Percentiles rank a stretch among this genome's conserved stretches.
Evolutionary conservation across 2,329 filamentous ascomycete genomes (phyloP).

Genomic region (Fusarium hostae): DNA sequence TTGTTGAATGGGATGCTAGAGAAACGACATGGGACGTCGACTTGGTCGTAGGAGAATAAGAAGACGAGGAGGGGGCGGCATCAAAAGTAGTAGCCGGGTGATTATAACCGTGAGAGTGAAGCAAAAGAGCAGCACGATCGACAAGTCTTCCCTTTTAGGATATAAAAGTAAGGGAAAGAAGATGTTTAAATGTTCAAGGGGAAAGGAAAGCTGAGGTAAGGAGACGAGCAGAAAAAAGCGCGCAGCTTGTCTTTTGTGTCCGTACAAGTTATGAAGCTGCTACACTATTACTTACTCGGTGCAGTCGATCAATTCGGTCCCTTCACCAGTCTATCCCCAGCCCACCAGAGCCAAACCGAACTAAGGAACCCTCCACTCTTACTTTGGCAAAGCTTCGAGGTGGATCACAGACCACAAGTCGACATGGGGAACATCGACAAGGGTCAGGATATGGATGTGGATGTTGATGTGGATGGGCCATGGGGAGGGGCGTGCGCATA

Average conservation of each 20-base stretch:
- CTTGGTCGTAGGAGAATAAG: constrained; percentile 30
- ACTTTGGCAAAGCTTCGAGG: constrained; percentile 11
- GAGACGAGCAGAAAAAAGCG: constrained; percentile 40
- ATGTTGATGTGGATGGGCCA: constrained; percentile 9
- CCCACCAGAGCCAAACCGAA: constrained; percentile 35
- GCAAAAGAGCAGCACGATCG: constrained; percentile 14
- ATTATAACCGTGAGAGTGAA: constrained; percentile 22
- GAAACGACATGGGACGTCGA: constrained; percentile 26
- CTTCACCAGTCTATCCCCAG: constrained; percentile 30
- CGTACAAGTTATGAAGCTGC: constrained; percentile 43
- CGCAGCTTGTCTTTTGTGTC: constrained; percentile 45
- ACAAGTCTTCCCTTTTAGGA: background rate
- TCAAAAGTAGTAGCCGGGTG: constrained; percentile 28
- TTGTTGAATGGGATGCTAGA: constrained; percentile 12
- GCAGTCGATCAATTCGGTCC: constrained; percentile 35
- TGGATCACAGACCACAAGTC: constrained; percentile 27
- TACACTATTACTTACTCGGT: constrained; percentile 24
- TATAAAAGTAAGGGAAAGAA: constrained; percentile 7
- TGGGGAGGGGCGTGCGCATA: constrained; percentile 36
- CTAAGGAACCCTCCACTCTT: constrained; percentile 27
- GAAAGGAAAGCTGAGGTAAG: constrained; percentile 3
- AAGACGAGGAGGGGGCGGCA: constrained; percentile 33
- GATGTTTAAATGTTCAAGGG: constrained; percentile 6
- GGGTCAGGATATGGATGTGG: constrained; percentile 22
- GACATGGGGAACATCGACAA: constrained; percentile 34